Evolutionary conservation across 805 yeast species (phyloP), one percentile per base, ranked within the genome.

Genomic region (Yamadazyma tumulicola): DNA sequence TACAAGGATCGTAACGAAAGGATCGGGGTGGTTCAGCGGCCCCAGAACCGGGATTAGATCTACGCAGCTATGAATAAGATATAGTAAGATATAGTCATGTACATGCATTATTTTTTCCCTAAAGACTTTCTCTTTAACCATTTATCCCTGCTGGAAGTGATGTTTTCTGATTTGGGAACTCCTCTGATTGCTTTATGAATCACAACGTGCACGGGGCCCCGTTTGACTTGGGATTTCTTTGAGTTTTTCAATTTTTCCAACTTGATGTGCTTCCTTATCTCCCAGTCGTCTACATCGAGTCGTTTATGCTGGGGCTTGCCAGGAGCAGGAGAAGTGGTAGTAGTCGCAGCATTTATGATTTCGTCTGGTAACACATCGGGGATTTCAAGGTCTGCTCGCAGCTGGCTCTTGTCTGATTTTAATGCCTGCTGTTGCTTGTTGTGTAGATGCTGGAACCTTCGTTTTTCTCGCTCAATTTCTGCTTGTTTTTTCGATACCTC

Each of bases 361-460:
- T 65, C 71, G 22, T 63, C 68, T 1, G 73, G 73, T 36, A 67
- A 63, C 19, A 54, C 51, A 14, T 67, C 72, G 3, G 73, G 73
- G 29, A 67, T 52, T 5, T 55, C 55, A 7, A 12, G 17, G 20
- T 14, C 51, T 9, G 38, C 30, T 34, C 35, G 27, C 32, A 43
- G 27, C 12, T 32, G 29, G 39, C 41, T 43, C 38, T 42, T 25
- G 41, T 46, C 33, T n/a, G n/a, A n/a, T 46, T 59, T 61, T 6
- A 37, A 42, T 37, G 56, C 54, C 38, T 64, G 67, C 45, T 67
- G 73, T 42, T 61, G 52, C 32, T 50, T 46, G 42, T 57, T 57
- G 29, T 50, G 55, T 29, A 48, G 38, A 37, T 64, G 62, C 29
- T 50, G 51, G 34, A 57, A 54, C 43, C 59, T 62, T 47, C 72